Evolutionary conservation across 2,329 filamentous ascomycete species (phyloP), one percentile per base, ranked within the genome.

Genomic region (Lachnellula willkommii): DNA sequence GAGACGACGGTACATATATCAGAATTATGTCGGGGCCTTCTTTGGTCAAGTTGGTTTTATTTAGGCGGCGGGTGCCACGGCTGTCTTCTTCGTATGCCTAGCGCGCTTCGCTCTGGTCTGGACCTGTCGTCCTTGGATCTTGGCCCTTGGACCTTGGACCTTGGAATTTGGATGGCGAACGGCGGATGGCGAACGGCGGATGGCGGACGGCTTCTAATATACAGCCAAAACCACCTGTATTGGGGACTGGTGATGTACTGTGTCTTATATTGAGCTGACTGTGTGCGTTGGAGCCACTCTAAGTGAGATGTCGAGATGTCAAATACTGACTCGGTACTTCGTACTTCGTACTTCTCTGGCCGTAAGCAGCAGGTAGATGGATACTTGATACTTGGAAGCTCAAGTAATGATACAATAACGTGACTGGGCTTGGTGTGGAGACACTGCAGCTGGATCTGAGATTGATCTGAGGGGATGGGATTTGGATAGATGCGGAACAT

Each of bases 351-450:
- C n/a, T 45, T 20, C 20, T 24, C 22, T 5, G 42, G 22, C 22
- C 15, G 15, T 42, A 42, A 20, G 17, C 17, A 42, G 15, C 39
- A 42, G 39, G 39, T 42, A 45, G 12, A 45, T 14, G 12, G 42
- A 45, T 17, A 45, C 42, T 45, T 24, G 42, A 26, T 45, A 22
- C 42, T 20, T 24, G 42, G 22, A 15, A 42, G 39, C 39, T 50
- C 17, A 47, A n/a, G 11, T 20, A 14, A 45, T 22, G 42, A 45
- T 45, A 45, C 22, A 53, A 50, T 53, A 60, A 60, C 56, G 60
- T 63, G 60, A 63, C 57, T 50, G 35, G 52, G 55, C 55, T 54
- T 24, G 35, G 55, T 58, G 60, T 59, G 58, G 60, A 49, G 45
- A 49, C 54, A 63, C 58, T 24, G 56, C 60, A 59, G 58, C 42